A percentile compares a stretch with the other conserved stretches of the same genome.
Evolutionary conservation across 495 filamentous ascomycete genomes (phyloP).

Genomic region (Parachaetomium inaequale): DNA sequence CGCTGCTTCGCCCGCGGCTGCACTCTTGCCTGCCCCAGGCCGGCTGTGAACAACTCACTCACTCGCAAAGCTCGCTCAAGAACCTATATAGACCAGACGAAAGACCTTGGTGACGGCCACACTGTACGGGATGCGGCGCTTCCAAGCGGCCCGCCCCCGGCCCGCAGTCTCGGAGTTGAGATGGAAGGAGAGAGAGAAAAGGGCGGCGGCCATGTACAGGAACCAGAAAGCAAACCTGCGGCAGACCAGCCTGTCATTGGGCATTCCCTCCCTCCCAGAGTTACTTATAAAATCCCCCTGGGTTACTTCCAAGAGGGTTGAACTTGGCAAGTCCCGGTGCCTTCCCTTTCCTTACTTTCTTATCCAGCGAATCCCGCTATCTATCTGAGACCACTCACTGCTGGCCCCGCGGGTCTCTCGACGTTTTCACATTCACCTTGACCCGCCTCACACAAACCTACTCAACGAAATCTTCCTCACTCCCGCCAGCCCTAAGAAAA

Average conservation of each 20-base stretch:
- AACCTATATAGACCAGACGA: too few species aligned
- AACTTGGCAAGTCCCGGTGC: neutral
- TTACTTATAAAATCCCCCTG: too few species aligned
- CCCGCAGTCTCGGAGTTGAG: too few species aligned
- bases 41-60: neutral
- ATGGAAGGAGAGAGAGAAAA: too few species aligned
- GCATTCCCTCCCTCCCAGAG: too few species aligned
- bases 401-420: neutral
- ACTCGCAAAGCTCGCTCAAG: neutral
- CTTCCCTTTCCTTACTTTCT: neutral
- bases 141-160: too few species aligned
- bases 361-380: neutral
- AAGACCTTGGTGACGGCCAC: neutral
- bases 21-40: neutral
- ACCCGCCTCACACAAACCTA: neutral
- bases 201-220: too few species aligned
- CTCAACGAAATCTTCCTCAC: neutral
- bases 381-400: neutral
- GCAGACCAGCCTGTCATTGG: too few species aligned
- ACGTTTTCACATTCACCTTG: neutral
- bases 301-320: neutral
- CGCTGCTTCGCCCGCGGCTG: neutral
- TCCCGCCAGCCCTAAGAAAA: neutral
- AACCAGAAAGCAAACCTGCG: too few species aligned
- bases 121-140: too few species aligned